phyloP scores from a whole-genome alignment of 352 stramenopile genomes.

The Aphanomyces astaci region DNA sequence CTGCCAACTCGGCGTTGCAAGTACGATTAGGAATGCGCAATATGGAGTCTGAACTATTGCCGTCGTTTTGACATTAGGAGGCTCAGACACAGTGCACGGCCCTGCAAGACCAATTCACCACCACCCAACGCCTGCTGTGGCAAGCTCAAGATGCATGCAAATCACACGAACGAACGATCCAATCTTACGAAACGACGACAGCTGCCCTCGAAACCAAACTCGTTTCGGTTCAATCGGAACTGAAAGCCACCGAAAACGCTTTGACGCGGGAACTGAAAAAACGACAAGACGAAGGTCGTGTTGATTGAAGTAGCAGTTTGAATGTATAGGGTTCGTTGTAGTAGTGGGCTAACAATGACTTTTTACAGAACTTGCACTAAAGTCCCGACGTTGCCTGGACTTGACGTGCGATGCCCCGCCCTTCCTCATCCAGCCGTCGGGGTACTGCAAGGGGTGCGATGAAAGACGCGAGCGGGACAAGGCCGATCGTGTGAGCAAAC shows the following conservation, averaged over 20 bases:
- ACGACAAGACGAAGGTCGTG: constrained; percentile 36
- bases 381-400: constrained; percentile 49
- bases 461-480: constrained; percentile 30
- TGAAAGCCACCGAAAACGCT: constrained; percentile 48
- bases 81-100: background rate
- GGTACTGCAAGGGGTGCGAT: constrained; percentile 60
- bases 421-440: constrained; percentile 49
- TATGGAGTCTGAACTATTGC: too few relatives aligned
- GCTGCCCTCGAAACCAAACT: background rate
- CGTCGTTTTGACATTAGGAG: background rate
- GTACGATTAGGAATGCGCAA: too few relatives aligned
- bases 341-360: too few relatives aligned
- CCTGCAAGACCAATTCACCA: background rate
- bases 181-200: background rate
- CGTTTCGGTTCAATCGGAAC: constrained; percentile 30
- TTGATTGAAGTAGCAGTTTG: too few relatives aligned
- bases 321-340: too few relatives aligned
- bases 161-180: background rate
- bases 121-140: background rate
- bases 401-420: constrained; percentile 54
- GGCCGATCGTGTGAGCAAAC: constrained; percentile 21
- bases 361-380: constrained; percentile 43
- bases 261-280: constrained; percentile 33
- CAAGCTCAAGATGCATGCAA: background rate
- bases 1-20: background rate